These are phyloP conservation scores for Neotropicomus parvogracilis DNA, from an alignment of 1,284 basidiomycete species.

Conservation along the genomic window DNA sequence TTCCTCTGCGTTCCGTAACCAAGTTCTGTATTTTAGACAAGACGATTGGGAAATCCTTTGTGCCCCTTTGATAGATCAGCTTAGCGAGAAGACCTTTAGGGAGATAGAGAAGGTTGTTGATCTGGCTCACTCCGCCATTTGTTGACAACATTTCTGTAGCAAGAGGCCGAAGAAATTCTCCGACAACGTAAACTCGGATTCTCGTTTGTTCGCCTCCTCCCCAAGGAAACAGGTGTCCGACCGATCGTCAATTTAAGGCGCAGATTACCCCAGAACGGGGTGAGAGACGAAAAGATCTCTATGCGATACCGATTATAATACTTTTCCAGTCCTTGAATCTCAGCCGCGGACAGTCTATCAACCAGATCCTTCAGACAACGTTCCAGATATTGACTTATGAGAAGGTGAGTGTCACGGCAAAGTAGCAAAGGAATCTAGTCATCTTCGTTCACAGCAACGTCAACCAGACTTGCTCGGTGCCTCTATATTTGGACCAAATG, in stretches of 20 bases:
- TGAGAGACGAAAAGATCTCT: background rate
- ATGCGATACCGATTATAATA: background rate
- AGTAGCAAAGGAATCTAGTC: background rate
- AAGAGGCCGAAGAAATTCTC: conserved; percentile 61
- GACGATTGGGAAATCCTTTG: conserved; percentile 91
- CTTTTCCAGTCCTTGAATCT: conserved; percentile 27
- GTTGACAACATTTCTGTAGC: conserved; percentile 37
- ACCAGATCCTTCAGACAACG: conserved; percentile 78
- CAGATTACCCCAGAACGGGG: conserved; percentile 41
- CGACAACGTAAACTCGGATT: conserved; percentile 72
- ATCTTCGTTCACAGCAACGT: conserved; percentile 46
- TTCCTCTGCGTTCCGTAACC: conserved; percentile 83
- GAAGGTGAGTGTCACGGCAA: conserved; percentile 49
- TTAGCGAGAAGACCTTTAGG: conserved; percentile 66
- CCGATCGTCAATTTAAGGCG: conserved; percentile 91
- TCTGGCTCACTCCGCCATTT: background rate
- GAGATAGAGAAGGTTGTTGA: conserved; percentile 52
- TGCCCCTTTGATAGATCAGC: conserved; percentile 70
- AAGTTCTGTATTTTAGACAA: conserved; percentile 89
- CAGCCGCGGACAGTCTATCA: conserved; percentile 62
- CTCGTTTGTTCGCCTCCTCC: conserved; percentile 85
- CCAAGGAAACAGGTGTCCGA: conserved; percentile 91
- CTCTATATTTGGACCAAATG: conserved; percentile 80
- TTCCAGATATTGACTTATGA: conserved; percentile 86
- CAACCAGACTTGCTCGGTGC: conserved; percentile 67